Evolutionary conservation across 1,284 basidiomycete species (phyloP), one percentile per base, ranked within the genome.

Genomic region (Pseudozyma tsukubaensis): DNA sequence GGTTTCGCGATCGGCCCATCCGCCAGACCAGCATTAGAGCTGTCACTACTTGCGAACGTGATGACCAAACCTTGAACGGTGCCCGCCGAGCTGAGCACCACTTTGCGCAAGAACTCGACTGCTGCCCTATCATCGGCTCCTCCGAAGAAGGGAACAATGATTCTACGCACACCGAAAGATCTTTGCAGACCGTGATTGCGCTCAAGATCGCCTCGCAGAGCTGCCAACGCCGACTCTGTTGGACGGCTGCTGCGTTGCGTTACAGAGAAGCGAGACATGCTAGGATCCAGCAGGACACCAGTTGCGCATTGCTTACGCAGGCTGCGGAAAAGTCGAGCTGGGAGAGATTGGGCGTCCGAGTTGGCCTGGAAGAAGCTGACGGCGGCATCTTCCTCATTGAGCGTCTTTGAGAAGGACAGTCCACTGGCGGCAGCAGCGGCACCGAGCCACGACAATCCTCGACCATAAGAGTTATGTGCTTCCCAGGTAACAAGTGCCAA

Each of bases 101-200:
- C 48, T 14, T 45, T 54, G 3, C 59, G 50, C 40, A 66, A 36
- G 12, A 78, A 35, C 35, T 73, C 70, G 11, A 78, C 73, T 4
- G 72, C 72, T 4, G 66, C 66, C 4, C 74, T 54, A 50, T 78
- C 76, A 48, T 78, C 76, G 11, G 62, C 57, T 6, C 76, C 76
- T 37, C 76, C 76, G 16, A 68, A 78, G 35, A 78, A 78, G 10
- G 72, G 76, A 7, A 76, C 70, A 5, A 76, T 24, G 50, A 78
- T 64, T 5, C 71, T 50, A 18, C 69, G 45, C 14, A 44, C 43
- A 3, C 69, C 59, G 8, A 9, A 37, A 1, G 51, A 43, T 24
- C 69, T 61, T 18, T 49, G 50, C 51, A 72, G 36, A 7, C 62
- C 55, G 14, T 61, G 48, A n/a, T 36, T 47, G 14, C 35, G 40